phyloP scores from a whole-genome alignment of 2,329 filamentous ascomycete species.

The Scedosporium boydii region DNA sequence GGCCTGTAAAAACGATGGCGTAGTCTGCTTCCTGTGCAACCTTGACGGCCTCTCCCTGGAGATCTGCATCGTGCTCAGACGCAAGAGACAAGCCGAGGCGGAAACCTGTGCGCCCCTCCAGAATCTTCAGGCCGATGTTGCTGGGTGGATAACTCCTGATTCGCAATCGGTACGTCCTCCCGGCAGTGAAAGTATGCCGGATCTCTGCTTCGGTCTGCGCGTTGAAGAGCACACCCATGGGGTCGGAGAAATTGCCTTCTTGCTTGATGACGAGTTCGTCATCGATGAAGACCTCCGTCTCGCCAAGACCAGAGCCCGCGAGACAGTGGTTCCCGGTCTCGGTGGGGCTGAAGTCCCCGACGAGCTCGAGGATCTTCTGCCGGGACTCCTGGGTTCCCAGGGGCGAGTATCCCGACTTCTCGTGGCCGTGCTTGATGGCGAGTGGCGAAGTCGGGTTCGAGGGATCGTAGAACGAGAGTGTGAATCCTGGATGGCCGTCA shows the following conservation, averaged over 20 bases:
- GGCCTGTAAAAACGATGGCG: conserved; percentile 43
- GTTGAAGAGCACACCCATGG: conserved; percentile 25
- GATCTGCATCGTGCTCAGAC: conserved; percentile 23
- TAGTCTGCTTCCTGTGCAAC: conserved; percentile 51
- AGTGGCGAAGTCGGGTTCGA: conserved; percentile 15
- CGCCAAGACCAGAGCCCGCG: conserved; percentile 20
- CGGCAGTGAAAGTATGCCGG: conserved; percentile 15
- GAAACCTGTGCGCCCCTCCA: conserved; percentile 21
- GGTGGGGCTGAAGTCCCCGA: conserved; percentile 20
- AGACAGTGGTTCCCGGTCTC: conserved; percentile 22
- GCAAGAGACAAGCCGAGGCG: conserved; percentile 22
- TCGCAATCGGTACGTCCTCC: conserved; percentile 20
- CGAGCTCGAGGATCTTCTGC: conserved; percentile 18
- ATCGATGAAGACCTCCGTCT: conserved; percentile 20
- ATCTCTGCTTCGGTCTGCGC: conserved; percentile 21
- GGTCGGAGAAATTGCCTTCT: conserved; percentile 15
- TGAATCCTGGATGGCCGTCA: conserved; percentile 23
- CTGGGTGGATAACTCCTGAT: conserved; percentile 20
- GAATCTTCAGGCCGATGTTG: conserved; percentile 19
- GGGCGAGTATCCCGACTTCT: conserved; percentile 15
- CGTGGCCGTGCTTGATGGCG: conserved; percentile 15
- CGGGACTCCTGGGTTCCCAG: conserved; percentile 12
- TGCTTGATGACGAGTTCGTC: conserved; percentile 21
- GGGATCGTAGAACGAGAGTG: conserved; percentile 19
- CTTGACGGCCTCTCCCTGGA: conserved; percentile 39